Percentiles rank a stretch among this genome's conserved stretches.
Conservation (phyloP, 129 eudicot species). For the Tagetes erecta region DNA sequence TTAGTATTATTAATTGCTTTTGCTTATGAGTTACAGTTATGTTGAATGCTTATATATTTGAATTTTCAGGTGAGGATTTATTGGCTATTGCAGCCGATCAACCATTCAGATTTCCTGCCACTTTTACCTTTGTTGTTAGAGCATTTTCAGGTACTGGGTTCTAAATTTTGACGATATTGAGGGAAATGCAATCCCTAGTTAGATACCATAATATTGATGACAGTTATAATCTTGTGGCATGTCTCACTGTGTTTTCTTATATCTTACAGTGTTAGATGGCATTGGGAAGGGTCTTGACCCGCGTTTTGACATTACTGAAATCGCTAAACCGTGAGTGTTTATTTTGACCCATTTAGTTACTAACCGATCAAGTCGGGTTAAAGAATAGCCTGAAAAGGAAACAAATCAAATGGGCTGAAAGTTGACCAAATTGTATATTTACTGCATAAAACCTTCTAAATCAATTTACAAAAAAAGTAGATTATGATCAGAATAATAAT, state of each 20-base stretch:
- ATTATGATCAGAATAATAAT: slow-evolving; percentile 1
- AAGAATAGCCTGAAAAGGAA: background rate
- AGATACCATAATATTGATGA: background rate
- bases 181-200: slow-evolving; percentile 2
- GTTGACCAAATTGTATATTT: background rate
- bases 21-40: background rate
- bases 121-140: slow-evolving; percentile 93
- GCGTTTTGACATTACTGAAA: slow-evolving; percentile 97
- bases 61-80: slow-evolving; percentile 78
- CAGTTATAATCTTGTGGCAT: background rate
- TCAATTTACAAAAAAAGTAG: background rate
- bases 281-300: slow-evolving; percentile 99
- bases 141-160: slow-evolving; percentile 71
- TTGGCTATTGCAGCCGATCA: slow-evolving; percentile 89
- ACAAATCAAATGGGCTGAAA: background rate
- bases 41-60: slow-evolving; percentile 11
- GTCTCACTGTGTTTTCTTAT: slow-evolving; percentile 21
- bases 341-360: background rate
- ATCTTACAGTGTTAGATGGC: slow-evolving; percentile 81
- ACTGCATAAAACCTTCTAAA: background rate
- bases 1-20: background rate
- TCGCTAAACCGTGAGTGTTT: slow-evolving; percentile 92
- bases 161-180: background rate
- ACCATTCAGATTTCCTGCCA: slow-evolving; percentile 89
- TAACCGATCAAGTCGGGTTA: background rate